Evolutionary conservation across 371 early-diverging fungal genomes (phyloP), one percentile per base, ranked within the genome.

Genomic region (Apophysomyces sp.): DNA sequence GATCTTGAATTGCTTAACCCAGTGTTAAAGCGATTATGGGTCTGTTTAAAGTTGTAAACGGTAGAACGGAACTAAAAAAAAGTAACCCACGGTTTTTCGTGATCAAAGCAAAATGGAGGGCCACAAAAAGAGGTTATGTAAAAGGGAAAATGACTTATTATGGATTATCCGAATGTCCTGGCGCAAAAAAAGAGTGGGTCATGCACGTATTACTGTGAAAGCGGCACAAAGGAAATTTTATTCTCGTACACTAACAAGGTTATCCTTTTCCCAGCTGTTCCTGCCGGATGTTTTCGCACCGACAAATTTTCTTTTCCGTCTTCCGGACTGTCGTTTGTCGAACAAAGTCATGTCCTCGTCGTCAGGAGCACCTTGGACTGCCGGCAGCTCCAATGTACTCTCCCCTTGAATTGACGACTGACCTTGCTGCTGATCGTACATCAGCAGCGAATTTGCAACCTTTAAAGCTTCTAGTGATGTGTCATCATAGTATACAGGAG

Each of bases 371-470:
- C 21, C 44, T 21, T 44, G 44, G 21, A 21, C 44, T 44, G 44
- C 44, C 44, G 44, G 44, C 44, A 44, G 44, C 44, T 44, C 21
- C 44, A 21, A 44, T n/a, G n/a, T 9, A 44, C 44, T 21, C 21
- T 44, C 24, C 11, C 24, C 44, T 26, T 18, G 18, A 8, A 34
- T 8, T 21, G 44, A 44, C 24, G 24, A n/a, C 2, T 3, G 21
- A 2, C 11, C 24, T 3, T 44, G 44, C 44, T 18, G 21, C 21
- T 21, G 61, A 58, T 74, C 66, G 9, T 60, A 55, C 41, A 55
- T 51, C n/a, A 71, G 60, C 13, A 71, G 30, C 5, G 72, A 37
- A 37, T 72, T 71, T 4, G 74, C 77, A 15, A 77, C 69, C 39
- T 62, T 44, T 11, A 77, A 40, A 26, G 77, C 77, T 60, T 73